Evolutionary conservation across 129 eudicot genomes (phyloP).

Genomic region (Silybum marianum): DNA sequence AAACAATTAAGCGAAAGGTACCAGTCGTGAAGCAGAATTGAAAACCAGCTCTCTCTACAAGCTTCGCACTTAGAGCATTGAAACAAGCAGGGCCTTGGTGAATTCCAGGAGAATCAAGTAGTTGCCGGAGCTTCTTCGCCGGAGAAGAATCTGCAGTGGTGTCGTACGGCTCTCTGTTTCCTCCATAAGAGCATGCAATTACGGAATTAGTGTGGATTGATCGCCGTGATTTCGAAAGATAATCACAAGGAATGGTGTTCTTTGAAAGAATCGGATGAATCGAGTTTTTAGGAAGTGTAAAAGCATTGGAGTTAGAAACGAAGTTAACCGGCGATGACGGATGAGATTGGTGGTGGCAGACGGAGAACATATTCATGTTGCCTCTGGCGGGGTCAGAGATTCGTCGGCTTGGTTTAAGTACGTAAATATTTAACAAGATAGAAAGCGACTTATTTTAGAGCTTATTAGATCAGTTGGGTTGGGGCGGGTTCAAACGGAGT

Average conservation of each 20-base stretch:
- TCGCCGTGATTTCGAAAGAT: conserved; percentile 14
- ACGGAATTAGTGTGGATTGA: conserved; percentile 13
- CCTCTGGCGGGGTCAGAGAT: not conserved
- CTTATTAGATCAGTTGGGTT: too few species aligned
- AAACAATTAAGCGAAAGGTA: conserved; percentile 16
- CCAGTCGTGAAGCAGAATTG: conserved; percentile 91
- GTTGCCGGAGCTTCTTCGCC: conserved; percentile 53
- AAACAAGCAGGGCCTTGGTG: conserved; percentile 96
- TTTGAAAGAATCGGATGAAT: not conserved
- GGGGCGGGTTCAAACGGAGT: too few species aligned
- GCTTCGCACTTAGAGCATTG: conserved; percentile 93
- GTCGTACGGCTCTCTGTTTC: conserved; percentile 27
- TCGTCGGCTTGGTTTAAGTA: not conserved
- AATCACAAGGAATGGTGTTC: not conserved
- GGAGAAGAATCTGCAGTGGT: conserved; percentile 33
- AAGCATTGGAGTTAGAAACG: conserved; percentile 4
- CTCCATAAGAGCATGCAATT: conserved; percentile 25
- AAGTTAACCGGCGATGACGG: conserved; percentile 22
- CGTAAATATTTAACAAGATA: not conserved
- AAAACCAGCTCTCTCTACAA: conserved; percentile 71
- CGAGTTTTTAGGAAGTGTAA: conserved; percentile 1
- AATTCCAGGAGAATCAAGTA: conserved; percentile 81
- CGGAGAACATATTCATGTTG: conserved; percentile 22
- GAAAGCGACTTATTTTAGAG: too few species aligned
- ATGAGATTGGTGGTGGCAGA: conserved; percentile 20